Base-by-base conservation (phyloP, 1,139 yeast genomes). In the Pichia sp. region DNA sequence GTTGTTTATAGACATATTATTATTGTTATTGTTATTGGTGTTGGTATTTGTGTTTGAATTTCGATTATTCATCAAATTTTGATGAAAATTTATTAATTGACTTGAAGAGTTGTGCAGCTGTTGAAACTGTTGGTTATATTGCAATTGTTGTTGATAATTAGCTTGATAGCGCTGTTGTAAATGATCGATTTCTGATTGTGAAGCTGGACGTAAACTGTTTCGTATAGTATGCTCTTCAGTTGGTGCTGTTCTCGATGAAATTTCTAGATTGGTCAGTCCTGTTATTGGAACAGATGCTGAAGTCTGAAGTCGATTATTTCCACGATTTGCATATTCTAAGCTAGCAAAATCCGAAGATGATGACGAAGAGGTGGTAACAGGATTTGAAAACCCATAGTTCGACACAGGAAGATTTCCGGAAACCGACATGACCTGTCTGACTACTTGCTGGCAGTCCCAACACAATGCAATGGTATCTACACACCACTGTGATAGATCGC, bases 121-220 rank as follows among this genome's bases (percentile, higher is more conserved):
- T 2, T 25, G 35, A n/a, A 31, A 26, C 14, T 37, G 40, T 22
- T 26, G 31, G 21, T 37, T 31, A 16, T 19, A 31, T 11, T 15
- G 27, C 3, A 21, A 31, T 31, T 36, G 39, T 16, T 36, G 35
- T 10, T n/a, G 26, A n/a, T n/a, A n/a, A n/a, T n/a, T n/a, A n/a
- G n/a, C n/a, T n/a, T n/a, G n/a, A n/a, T n/a, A n/a, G n/a, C n/a
- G n/a, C 11, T 16, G 31, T 2, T 28, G 31, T 28, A 21, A 21
- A 21, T 21, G 23, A 21, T 21, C 9, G 9, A 21, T 7, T 21
- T 21, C 23, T 21, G 23, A 9, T 10, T 24, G 26, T 24, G 25
- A 21, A 15, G 9, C 14, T 14, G 10, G 8, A n/a, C 4, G 8
- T 14, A 15, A 1, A 16, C n/a, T 25, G 2, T 24, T 18, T 16